Conservation (phyloP, 1,139 yeast genomes). For the Suhomyces choctaworum region DNA sequence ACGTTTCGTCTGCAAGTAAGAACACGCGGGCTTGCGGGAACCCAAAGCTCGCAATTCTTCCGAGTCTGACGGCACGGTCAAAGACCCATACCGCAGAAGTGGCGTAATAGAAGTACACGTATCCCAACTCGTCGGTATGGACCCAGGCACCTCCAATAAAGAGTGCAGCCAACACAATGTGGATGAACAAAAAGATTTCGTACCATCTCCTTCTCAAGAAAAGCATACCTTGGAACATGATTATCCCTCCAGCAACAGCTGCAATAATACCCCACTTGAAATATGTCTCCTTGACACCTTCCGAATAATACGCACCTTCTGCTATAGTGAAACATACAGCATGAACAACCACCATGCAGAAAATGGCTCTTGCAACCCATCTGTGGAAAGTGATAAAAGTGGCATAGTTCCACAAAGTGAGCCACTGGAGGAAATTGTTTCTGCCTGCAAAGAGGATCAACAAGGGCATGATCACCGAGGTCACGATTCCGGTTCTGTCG, state of each 20-base stretch:
- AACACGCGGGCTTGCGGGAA: conserved; percentile 36
- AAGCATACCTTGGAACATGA: conserved; percentile 38
- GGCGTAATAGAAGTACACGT: conserved; percentile 40
- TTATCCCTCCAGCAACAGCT: conserved; percentile 34
- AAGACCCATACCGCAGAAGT: conserved; percentile 44
- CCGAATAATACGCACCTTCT: conserved; percentile 13
- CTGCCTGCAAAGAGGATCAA: conserved; percentile 44
- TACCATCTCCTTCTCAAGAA: conserved; percentile 44
- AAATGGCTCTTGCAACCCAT: conserved; percentile 38
- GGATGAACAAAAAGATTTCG: conserved; percentile 42
- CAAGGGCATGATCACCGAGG: conserved; percentile 33
- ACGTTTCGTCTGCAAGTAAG: conserved; percentile 39
- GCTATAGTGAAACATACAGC: conserved; percentile 40
- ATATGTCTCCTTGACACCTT: conserved; percentile 21
- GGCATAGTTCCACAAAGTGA: conserved; percentile 40
- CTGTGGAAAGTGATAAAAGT: conserved; percentile 40
- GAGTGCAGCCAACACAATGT: conserved; percentile 41
- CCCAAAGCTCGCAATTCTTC: conserved; percentile 38
- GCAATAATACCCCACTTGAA: conserved; percentile 35
- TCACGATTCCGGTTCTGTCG: conserved; percentile 37
- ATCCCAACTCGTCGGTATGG: conserved; percentile 44
- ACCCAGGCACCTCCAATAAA: conserved; percentile 46
- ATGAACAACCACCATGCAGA: conserved; percentile 32
- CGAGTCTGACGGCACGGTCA: conserved; percentile 41
- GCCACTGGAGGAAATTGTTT: conserved; percentile 43